Base-by-base conservation (phyloP, 306 rosid genomes). In the Glycine tomentella region DNA sequence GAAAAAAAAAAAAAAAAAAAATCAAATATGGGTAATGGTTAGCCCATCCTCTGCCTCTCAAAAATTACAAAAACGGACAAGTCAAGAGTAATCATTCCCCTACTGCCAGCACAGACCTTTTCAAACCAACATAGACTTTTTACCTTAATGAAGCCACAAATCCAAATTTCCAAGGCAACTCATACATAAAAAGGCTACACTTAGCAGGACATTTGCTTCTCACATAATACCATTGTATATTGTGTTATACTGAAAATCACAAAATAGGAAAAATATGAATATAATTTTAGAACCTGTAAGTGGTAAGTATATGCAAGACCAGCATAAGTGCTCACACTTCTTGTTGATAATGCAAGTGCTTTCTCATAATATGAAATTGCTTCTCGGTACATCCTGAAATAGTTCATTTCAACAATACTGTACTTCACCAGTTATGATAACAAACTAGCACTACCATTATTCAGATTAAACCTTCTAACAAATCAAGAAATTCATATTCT, bases 281-380 rank as follows among this genome's bases (percentile, higher is more conserved):
- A 79, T 14, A 63, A 48, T 15, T 50, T 53, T 34, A 16, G 44
- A 45, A 92, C 99, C 98, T 91, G 96, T 82, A 95, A 89, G 81
- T 95, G 99, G 78, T 88, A 90, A 58, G 98, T 88, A 86, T 95
- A 95, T 52, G 99, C 99, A 82, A 95, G 97, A 81, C 98, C 99
- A 9, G 97, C 94, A 87, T 95, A 95, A 77, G 96, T 91, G 87
- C 98, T 93, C 88, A 90, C 87, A 80, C 97, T 91, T 87, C 85
- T 90, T 25, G 97, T 86, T 75, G 98, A 90, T 61, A 95, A 85
- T 62, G 93, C 87, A 78, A 95, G 97, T 75, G 99, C 99, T 90
- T 93, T 93, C 82, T 91, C 99, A 36, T 93, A 95, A 84, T 85
- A 88, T 40, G 87, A 77, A 85, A 95, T 89, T 77, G 99, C 98